These are phyloP conservation scores for Trichoderma sp. DNA, from an alignment of 2,329 filamentous ascomycete genomes.

Conservation along the genomic window DNA sequence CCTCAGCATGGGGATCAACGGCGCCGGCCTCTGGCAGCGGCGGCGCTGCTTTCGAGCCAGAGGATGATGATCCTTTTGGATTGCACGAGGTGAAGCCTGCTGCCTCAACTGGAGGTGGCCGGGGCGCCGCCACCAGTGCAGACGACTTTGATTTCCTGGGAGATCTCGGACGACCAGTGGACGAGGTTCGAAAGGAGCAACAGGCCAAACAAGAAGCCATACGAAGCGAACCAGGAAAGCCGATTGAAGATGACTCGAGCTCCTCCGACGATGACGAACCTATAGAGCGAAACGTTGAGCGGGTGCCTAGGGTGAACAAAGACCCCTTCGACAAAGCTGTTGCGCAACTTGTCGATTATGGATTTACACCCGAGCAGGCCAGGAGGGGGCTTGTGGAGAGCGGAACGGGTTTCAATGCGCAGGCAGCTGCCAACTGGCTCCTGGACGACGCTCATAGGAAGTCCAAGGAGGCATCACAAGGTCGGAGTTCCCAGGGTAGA, in stretches of 20 bases:
- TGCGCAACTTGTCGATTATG: constrained; percentile 91
- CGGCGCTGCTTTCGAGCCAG: constrained; percentile 50
- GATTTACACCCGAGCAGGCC: constrained; percentile 85
- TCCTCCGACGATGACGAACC: constrained; percentile 46
- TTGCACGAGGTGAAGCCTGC: constrained; percentile 62
- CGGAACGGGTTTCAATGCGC: constrained; percentile 75
- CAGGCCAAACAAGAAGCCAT: constrained; percentile 34
- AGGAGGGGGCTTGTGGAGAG: constrained; percentile 77
- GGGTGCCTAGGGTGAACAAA: constrained; percentile 32
- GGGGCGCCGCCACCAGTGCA: constrained; percentile 33
- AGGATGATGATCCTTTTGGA: constrained; percentile 90
- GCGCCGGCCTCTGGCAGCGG: constrained; percentile 33
- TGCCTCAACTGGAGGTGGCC: constrained; percentile 28
- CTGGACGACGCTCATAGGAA: constrained; percentile 88
- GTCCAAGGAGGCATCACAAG: constrained; percentile 69
- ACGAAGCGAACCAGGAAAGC: constrained; percentile 54
- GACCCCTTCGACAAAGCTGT: constrained; percentile 71
- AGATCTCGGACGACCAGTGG: constrained; percentile 64
- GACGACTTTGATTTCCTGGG: constrained; percentile 68
- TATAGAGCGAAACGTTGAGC: constrained; percentile 27
- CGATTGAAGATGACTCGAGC: constrained; percentile 54
- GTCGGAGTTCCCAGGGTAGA: constrained; percentile 42
- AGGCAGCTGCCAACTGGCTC: constrained; percentile 85
- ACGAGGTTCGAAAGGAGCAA: constrained; percentile 58
- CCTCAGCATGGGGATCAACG: constrained; percentile 52